phyloP scores from a whole-genome alignment of 148 eudicot species.

The Euryodendron excelsum region DNA sequence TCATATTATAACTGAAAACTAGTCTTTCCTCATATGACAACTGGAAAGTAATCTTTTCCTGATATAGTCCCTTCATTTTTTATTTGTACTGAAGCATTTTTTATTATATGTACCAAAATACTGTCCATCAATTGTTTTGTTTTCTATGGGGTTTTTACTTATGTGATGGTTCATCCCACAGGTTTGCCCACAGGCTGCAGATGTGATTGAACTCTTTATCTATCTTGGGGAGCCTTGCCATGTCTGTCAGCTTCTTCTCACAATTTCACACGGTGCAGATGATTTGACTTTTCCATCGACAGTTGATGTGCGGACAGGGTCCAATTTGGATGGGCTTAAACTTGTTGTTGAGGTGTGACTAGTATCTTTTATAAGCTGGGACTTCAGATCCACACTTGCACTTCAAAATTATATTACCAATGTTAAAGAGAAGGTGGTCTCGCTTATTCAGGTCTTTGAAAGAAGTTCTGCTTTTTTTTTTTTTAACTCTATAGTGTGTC shows the following conservation, averaged over 20 bases:
- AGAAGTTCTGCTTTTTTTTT: too few relatives aligned
- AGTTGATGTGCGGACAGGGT: slow-evolving; percentile 93
- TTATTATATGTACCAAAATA: not conserved
- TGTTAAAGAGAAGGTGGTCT: not conserved
- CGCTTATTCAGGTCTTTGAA: not conserved
- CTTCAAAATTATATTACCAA: not conserved
- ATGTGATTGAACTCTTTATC: slow-evolving; percentile 92
- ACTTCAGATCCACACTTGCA: slow-evolving; percentile 5
- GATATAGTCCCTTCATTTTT: not conserved
- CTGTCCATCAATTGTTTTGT: not conserved
- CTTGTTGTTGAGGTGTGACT: slow-evolving; percentile 81
- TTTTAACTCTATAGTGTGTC: too few relatives aligned
- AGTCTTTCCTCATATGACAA: not conserved
- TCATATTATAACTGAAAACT: slow-evolving; percentile 10
- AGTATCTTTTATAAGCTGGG: slow-evolving; percentile 19
- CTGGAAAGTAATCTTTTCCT: not conserved
- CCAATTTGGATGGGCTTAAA: slow-evolving; percentile 85
- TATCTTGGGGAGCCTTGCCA: slow-evolving; percentile 97
- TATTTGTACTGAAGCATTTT: not conserved
- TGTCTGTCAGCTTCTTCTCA: slow-evolving; percentile 95
- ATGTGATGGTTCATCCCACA: slow-evolving; percentile 32
- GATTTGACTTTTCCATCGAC: slow-evolving; percentile 91
- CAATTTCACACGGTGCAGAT: slow-evolving; percentile 93
- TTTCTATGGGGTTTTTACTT: slow-evolving; percentile 11
- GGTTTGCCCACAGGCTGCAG: slow-evolving; percentile 88